A percentile compares a stretch with the other conserved stretches of the same genome.
Conservation (phyloP, 1,284 basidiomycete genomes). For the Porogramme epimiltina region DNA sequence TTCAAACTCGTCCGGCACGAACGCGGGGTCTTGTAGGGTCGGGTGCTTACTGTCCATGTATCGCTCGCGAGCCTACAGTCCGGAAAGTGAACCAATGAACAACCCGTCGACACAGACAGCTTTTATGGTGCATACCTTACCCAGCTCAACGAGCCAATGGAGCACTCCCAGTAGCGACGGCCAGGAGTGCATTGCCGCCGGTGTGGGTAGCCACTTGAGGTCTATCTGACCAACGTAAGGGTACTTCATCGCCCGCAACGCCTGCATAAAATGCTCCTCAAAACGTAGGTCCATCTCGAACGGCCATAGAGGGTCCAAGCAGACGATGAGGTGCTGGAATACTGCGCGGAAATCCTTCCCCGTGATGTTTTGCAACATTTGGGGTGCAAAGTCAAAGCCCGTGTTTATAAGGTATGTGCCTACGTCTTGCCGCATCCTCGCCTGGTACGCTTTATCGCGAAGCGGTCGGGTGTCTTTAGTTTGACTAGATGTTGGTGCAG, state of each 20-base stretch:
- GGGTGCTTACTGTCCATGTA: conserved; percentile 64
- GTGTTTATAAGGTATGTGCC: conserved; percentile 62
- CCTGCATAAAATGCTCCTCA: conserved; percentile 80
- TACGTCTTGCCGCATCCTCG: conserved; percentile 76
- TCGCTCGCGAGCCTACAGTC: conserved; percentile 40
- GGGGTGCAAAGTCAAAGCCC: conserved; percentile 66
- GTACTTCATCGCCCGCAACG: conserved; percentile 76
- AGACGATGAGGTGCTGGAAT: conserved; percentile 76
- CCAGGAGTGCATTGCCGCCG: conserved; percentile 86
- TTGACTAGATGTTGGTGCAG: conserved; percentile 51
- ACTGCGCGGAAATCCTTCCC: conserved; percentile 82
- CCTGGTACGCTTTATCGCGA: conserved; percentile 71
- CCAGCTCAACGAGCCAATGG: conserved; percentile 85
- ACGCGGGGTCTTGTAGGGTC: conserved; percentile 62
- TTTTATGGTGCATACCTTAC: conserved; percentile 53
- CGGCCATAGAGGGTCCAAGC: conserved; percentile 68
- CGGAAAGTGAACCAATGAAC: neutral
- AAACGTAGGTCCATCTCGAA: conserved; percentile 60
- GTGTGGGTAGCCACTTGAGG: conserved; percentile 81
- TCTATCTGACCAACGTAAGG: conserved; percentile 75
- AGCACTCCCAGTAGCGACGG: conserved; percentile 79
- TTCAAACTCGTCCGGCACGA: conserved; percentile 69
- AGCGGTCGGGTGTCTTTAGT: conserved; percentile 76
- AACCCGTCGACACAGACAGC: neutral
- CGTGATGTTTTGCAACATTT: conserved; percentile 72